Evolutionary conservation across 345 rosid species (phyloP).

Genomic region (Dipteronia sinensis): DNA sequence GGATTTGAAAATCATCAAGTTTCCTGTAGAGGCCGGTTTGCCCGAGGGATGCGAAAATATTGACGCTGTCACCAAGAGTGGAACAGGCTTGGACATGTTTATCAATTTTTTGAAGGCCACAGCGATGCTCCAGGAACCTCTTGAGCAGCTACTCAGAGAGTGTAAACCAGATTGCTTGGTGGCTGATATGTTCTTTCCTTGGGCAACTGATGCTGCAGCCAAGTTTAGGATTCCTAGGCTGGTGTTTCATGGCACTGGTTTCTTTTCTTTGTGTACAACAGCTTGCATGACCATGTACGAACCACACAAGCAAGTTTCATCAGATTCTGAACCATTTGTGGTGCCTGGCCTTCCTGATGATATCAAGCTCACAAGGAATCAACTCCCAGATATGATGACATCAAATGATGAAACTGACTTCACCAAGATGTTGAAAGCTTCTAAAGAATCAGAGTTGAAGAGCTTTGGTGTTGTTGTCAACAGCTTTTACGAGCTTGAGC

Average conservation of each 20-base stretch:
- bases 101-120: slow-evolving; percentile 34
- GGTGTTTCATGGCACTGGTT: slow-evolving; percentile 53
- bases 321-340: slow-evolving; percentile 48
- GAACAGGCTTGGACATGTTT: neutral
- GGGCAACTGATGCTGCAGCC: slow-evolving; percentile 53
- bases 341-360: slow-evolving; percentile 56
- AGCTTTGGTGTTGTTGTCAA: slow-evolving; percentile 70
- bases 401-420: slow-evolving; percentile 13
- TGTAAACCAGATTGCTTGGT: slow-evolving; percentile 51
- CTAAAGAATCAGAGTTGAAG: slow-evolving; percentile 40
- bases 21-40: slow-evolving; percentile 49
- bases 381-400: slow-evolving; percentile 23
- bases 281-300: slow-evolving; percentile 35
- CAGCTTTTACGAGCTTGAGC: slow-evolving; percentile 78
- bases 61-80: slow-evolving; percentile 24
- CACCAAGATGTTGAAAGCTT: slow-evolving; percentile 18
- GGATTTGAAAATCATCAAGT: slow-evolving; percentile 32
- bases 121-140: slow-evolving; percentile 39
- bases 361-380: slow-evolving; percentile 39
- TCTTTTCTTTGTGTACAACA: slow-evolving; percentile 38
- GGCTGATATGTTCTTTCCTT: slow-evolving; percentile 61
- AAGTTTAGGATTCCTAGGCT: slow-evolving; percentile 55
- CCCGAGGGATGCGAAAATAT: slow-evolving; percentile 49
- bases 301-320: slow-evolving; percentile 38
- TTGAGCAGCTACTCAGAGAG: slow-evolving; percentile 43